Evolutionary conservation across 2,329 filamentous ascomycete genomes (phyloP).

Genomic region (Aaosphaeria pasadenensis): DNA sequence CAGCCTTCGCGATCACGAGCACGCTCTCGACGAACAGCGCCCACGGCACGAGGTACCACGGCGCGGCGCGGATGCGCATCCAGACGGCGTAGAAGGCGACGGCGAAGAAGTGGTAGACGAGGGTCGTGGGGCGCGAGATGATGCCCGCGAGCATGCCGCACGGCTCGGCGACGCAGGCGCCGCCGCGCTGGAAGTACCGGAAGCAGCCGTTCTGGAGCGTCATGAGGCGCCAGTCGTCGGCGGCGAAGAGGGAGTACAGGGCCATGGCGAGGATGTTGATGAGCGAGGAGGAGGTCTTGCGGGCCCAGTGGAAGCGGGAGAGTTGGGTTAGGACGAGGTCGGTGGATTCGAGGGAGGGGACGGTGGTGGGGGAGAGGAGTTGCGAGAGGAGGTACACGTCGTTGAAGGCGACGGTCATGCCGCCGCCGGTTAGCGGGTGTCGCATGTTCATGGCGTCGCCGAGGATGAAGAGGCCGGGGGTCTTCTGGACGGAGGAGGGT

Average conservation of each 20-base stretch:
- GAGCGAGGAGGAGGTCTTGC: slow-evolving; percentile 78
- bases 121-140: slow-evolving; percentile 69
- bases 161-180: slow-evolving; percentile 72
- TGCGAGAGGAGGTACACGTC: slow-evolving; percentile 77
- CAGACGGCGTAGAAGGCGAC: slow-evolving; percentile 88
- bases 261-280: slow-evolving; percentile 98
- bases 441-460: slow-evolving; percentile 99
- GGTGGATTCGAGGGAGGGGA: slow-evolving; percentile 69
- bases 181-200: slow-evolving; percentile 77
- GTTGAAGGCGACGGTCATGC: slow-evolving; percentile 97
- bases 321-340: slow-evolving; percentile 66
- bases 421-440: slow-evolving; percentile 94
- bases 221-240: slow-evolving; percentile 61
- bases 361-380: slow-evolving; percentile 65
- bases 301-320: slow-evolving; percentile 76
- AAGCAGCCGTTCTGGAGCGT: slow-evolving; percentile 90
- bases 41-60: slow-evolving; percentile 36
- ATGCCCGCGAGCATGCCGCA: slow-evolving; percentile 79
- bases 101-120: slow-evolving; percentile 91
- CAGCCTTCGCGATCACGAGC: slow-evolving; percentile 75
- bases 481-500: slow-evolving; percentile 70
- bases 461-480: slow-evolving; percentile 73
- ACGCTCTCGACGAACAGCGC: slow-evolving; percentile 63
- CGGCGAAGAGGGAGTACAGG: slow-evolving; percentile 87
- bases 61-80: slow-evolving; percentile 55